These are phyloP conservation scores for Cercophora sp. DNA, from an alignment of 495 filamentous ascomycete genomes.

Conservation along the genomic window DNA sequence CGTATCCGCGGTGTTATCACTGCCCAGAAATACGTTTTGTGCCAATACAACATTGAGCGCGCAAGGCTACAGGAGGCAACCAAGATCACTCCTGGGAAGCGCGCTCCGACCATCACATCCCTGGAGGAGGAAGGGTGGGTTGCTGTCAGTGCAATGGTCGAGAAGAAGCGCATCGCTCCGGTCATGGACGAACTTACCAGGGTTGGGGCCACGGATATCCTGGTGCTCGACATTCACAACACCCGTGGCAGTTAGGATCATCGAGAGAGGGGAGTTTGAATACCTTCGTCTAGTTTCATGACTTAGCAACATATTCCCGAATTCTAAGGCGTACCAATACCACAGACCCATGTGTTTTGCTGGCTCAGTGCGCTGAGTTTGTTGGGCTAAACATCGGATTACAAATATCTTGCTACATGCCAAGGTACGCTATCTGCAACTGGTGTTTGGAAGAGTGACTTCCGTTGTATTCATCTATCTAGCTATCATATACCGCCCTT, in stretches of 20 bases:
- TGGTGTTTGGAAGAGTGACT: too few species aligned
- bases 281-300: too few species aligned
- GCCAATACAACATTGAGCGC: slow-evolving; percentile 90
- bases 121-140: slow-evolving; percentile 91
- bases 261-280: neutral
- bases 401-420: too few species aligned
- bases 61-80: slow-evolving; percentile 59
- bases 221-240: slow-evolving; percentile 85
- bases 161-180: slow-evolving; percentile 79
- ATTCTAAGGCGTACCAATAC: too few species aligned
- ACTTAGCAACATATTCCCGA: too few species aligned
- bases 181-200: slow-evolving; percentile 86
- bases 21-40: slow-evolving; percentile 91
- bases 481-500: too few species aligned
- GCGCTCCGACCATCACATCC: slow-evolving; percentile 83
- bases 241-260: slow-evolving; percentile 47
- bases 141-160: slow-evolving; percentile 88
- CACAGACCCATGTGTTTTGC: too few species aligned
- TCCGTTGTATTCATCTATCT: too few species aligned
- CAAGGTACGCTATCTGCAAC: too few species aligned
- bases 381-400: too few species aligned
- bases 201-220: slow-evolving; percentile 80
- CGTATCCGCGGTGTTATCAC: slow-evolving; percentile 91
- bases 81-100: slow-evolving; percentile 87
- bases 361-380: too few species aligned